Conservation (phyloP, 768 basidiomycete species). For the Rhizopogon salebrosus region DNA sequence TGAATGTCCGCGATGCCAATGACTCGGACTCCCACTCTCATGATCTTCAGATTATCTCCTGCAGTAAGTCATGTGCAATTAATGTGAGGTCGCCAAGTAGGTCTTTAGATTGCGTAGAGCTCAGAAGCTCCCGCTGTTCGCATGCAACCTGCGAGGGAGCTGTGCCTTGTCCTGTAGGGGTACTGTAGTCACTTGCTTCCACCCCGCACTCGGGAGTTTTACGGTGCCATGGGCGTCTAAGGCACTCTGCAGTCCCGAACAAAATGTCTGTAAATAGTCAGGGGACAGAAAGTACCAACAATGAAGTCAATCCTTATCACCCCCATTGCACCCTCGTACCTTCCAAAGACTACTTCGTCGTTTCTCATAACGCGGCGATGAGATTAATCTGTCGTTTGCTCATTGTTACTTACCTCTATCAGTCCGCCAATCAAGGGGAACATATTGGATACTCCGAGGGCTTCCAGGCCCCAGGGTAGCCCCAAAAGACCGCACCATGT, state of each 20-base stretch:
- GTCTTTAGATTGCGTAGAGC: no score
- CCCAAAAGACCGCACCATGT: slow-evolving; percentile 73
- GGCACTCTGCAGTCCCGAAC: background rate
- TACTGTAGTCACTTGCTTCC: background rate
- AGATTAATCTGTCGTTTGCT: background rate
- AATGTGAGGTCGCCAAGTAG: no score
- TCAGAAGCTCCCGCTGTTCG: no score
- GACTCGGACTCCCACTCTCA: no score
- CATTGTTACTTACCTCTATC: slow-evolving; percentile 48
- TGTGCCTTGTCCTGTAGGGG: background rate
- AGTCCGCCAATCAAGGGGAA: slow-evolving; percentile 43
- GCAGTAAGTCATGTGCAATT: no score
- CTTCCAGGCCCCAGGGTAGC: slow-evolving; percentile 51
- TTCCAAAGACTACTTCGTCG: slow-evolving; percentile 56
- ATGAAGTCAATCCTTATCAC: background rate
- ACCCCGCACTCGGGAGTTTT: background rate
- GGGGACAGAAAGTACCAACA: no score
- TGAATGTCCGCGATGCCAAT: no score
- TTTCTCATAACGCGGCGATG: slow-evolving; percentile 35
- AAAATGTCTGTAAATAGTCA: no score
- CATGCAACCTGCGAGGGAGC: no score
- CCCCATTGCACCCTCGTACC: slow-evolving; percentile 49
- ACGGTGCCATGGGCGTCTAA: background rate
- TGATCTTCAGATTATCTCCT: no score
- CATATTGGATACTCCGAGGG: slow-evolving; percentile 67